Evolutionary conservation across 345 rosid species (phyloP).

Genomic region (Pistacia vera): DNA sequence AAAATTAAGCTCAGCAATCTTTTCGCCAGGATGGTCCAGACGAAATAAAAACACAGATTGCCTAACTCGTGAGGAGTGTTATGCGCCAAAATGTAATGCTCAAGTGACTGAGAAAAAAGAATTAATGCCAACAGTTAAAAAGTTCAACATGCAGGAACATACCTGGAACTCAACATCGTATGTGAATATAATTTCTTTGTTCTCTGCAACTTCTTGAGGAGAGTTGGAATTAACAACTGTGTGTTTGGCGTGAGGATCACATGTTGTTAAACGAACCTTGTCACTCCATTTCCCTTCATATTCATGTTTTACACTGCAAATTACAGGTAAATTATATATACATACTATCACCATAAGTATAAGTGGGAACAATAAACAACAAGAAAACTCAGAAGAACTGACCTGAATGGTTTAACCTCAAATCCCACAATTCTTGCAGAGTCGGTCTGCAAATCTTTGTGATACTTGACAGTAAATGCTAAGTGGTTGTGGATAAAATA

Average conservation of each 20-base stretch:
- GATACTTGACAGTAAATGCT: slow-evolving; percentile 85
- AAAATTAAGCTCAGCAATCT: neutral
- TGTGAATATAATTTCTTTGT: slow-evolving; percentile 82
- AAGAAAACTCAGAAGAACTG: slow-evolving; percentile 17
- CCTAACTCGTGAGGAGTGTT: neutral
- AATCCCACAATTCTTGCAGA: slow-evolving; percentile 94
- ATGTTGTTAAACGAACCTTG: slow-evolving; percentile 73
- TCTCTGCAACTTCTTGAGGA: slow-evolving; percentile 86
- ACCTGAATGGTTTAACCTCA: slow-evolving; percentile 96
- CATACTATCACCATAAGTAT: neutral
- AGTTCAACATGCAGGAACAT: slow-evolving; percentile 23
- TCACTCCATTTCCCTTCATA: slow-evolving; percentile 80
- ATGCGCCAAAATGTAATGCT: neutral
- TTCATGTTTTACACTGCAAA: slow-evolving; percentile 75
- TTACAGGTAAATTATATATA: neutral
- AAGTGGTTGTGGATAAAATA: slow-evolving; percentile 90
- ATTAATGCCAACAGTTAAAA: neutral
- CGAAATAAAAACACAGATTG: neutral
- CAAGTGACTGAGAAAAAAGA: neutral
- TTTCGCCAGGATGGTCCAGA: neutral
- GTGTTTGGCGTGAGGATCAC: slow-evolving; percentile 81
- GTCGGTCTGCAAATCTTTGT: slow-evolving; percentile 71
- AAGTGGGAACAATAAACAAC: neutral
- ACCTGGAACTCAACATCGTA: slow-evolving; percentile 92
- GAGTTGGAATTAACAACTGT: slow-evolving; percentile 75